Evolutionary conservation across 2,329 filamentous ascomycete species (phyloP).

Genomic region (Didymella keratinophila): DNA sequence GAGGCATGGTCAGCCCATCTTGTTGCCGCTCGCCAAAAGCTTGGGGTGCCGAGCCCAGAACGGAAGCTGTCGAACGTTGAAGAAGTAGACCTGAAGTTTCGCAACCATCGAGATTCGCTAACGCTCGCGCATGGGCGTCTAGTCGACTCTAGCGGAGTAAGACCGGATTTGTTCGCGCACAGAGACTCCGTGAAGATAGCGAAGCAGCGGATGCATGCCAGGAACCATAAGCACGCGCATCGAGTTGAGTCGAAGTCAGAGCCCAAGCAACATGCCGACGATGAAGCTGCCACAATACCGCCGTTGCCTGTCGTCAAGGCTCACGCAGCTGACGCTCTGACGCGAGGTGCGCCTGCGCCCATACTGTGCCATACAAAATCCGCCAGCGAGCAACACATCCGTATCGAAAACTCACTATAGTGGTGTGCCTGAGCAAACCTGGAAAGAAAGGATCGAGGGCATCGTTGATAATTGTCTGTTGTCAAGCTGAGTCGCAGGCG

Average conservation of each 20-base stretch:
- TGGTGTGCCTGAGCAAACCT: neutral
- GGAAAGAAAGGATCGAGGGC: neutral
- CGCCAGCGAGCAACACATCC: conserved; percentile 24
- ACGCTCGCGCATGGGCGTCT: conserved; percentile 40
- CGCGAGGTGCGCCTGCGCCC: conserved; percentile 18
- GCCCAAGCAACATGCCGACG: neutral
- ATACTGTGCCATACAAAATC: conserved; percentile 14
- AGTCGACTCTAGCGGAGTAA: conserved; percentile 24
- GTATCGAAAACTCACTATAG: conserved; percentile 27
- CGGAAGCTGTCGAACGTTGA: conserved; percentile 43
- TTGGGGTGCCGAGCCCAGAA: conserved; percentile 4
- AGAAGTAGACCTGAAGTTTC: conserved; percentile 37
- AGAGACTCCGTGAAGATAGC: conserved; percentile 34
- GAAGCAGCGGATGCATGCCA: conserved; percentile 39
- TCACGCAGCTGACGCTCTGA: conserved; percentile 22
- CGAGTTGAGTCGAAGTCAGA: conserved; percentile 1
- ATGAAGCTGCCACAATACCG: neutral
- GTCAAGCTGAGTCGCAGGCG: neutral
- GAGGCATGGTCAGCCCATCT: conserved; percentile 11
- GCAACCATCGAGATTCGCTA: conserved; percentile 45
- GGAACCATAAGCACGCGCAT: conserved; percentile 21
- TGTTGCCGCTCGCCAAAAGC: conserved; percentile 10
- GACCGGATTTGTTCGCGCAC: conserved; percentile 34
- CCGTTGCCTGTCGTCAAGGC: conserved; percentile 15
- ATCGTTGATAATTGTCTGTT: neutral